Percentiles rank a stretch among this genome's conserved stretches.
Conservation (phyloP, 2,329 filamentous ascomycete species). For the Aspergillus candidus region DNA sequence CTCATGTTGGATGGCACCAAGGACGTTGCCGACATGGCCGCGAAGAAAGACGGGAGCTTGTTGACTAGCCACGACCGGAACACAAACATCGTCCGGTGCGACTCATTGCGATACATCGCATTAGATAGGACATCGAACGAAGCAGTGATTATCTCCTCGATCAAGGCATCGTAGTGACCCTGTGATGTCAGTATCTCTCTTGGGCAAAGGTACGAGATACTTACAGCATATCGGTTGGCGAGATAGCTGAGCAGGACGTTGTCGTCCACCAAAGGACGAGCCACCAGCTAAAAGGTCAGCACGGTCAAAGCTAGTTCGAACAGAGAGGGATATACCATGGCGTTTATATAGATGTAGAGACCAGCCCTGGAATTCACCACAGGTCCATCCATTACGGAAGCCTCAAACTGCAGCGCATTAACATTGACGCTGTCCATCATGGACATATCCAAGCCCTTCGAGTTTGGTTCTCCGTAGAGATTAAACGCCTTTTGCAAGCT, state of each 20-base stretch:
- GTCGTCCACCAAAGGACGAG: conserved; percentile 78
- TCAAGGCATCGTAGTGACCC: conserved; percentile 70
- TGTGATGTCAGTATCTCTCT: conserved; percentile 28
- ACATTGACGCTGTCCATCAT: conserved; percentile 39
- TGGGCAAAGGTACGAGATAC: conserved; percentile 9
- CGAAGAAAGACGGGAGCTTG: conserved; percentile 58
- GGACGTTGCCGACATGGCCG: conserved; percentile 51
- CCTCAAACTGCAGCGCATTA: conserved; percentile 48
- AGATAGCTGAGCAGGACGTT: conserved; percentile 70
- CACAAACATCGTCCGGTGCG: conserved; percentile 57
- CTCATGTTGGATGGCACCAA: conserved; percentile 57
- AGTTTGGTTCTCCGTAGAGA: conserved; percentile 36
- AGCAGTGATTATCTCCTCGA: conserved; percentile 77
- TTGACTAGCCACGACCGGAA: conserved; percentile 83
- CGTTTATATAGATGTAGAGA: conserved; percentile 78
- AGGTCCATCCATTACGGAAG: conserved; percentile 58
- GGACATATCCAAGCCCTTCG: conserved; percentile 39
- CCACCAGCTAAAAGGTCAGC: conserved; percentile 60
- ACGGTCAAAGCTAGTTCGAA: background rate
- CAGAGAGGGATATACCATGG: conserved; percentile 50
- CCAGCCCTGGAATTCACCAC: conserved; percentile 71
- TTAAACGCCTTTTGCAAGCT: conserved; percentile 38
- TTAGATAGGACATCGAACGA: conserved; percentile 88
- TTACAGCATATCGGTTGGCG: conserved; percentile 74
- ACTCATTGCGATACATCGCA: conserved; percentile 66